Base-by-base conservation (phyloP, 495 filamentous ascomycete genomes). In the Tirmania nivea region DNA sequence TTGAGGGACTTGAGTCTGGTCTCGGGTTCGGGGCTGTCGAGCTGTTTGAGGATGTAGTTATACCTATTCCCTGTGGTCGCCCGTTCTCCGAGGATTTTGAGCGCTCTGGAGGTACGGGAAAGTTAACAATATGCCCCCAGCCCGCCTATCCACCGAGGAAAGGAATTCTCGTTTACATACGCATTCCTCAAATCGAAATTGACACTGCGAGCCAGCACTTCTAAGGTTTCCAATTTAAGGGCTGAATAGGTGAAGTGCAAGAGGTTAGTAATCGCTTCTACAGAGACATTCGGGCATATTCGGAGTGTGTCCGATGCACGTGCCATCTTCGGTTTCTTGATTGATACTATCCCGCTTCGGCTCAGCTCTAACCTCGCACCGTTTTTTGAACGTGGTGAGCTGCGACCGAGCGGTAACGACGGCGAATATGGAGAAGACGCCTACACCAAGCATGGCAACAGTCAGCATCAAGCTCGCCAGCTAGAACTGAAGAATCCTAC, bases 71-170 rank as follows among this genome's bases (percentile, higher is more conserved):
- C 49, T 10, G 59, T 61, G 19, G 55, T 61, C 2, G 59, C 59
- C 35, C 59, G 59, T 48, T 61, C 59, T 54, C 54, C 61, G 19
- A 61, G 54, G 49, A 61, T 61, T 50, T 61, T 61, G 36, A 61
- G 49, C 42, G 59, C 59, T 10, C 59, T 61, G 36, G 20, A 21
- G 14, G n/a, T 35, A 36, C 17, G 35, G 51, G 4, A 31, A 31
- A 19, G 31, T 19, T 19, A 47, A 31, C 31, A 34, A 20, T 14
- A 16, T 20, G n/a, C 6, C 51, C 25, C 25, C 25, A 31, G 25
- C 25, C n/a, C n/a, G n/a, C n/a, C 25, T 3, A 31, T 31, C 25
- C 25, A 31, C 25, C 25, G 7, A 31, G 7, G 25, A 31, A 31
- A 31, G 7, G 25, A 31, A 31, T 31, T 31, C 7, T 3, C 25